Conservation (phyloP, 352 stramenopile species). For the Phytophthora multivora region DNA sequence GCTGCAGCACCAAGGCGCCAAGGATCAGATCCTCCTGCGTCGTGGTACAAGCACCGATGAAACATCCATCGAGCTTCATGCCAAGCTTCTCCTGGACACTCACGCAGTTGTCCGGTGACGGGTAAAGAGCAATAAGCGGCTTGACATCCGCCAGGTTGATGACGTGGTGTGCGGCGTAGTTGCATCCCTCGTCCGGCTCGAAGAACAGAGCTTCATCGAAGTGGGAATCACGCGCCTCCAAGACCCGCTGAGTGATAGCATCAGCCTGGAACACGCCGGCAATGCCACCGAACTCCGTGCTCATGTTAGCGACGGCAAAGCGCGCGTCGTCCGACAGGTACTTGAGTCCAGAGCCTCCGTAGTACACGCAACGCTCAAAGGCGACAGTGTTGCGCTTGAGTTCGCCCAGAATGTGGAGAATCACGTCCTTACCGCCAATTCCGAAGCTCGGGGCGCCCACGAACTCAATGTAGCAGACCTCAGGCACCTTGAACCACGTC, state of each 20-base stretch:
- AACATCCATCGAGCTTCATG: conserved; percentile 83
- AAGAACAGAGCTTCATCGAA: conserved; percentile 80
- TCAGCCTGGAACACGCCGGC: conserved; percentile 82
- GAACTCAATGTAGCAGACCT: conserved; percentile 83
- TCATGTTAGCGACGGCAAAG: conserved; percentile 87
- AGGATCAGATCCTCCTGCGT: conserved; percentile 85
- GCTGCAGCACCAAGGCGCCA: conserved; percentile 72
- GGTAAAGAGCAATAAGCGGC: conserved; percentile 74
- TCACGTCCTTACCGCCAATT: conserved; percentile 84
- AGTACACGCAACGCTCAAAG: conserved; percentile 82
- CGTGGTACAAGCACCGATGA: conserved; percentile 84
- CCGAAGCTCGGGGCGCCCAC: conserved; percentile 64
- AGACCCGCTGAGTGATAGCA: conserved; percentile 69
- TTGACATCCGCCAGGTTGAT: conserved; percentile 69
- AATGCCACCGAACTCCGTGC: conserved; percentile 82
- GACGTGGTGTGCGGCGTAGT: conserved; percentile 75
- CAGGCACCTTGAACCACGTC: conserved; percentile 87
- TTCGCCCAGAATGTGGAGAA: conserved; percentile 77
- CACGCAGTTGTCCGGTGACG: conserved; percentile 83
- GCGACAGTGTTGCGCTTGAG: conserved; percentile 86
- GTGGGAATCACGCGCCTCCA: conserved; percentile 57
- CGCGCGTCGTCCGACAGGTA: conserved; percentile 78
- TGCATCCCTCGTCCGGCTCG: conserved; percentile 62
- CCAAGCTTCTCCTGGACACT: conserved; percentile 66
- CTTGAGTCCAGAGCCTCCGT: conserved; percentile 63